A percentile compares a stretch with the other conserved stretches of the same genome.
Evolutionary conservation across 306 rosid species (phyloP).

Genomic region (Betula pendula): DNA sequence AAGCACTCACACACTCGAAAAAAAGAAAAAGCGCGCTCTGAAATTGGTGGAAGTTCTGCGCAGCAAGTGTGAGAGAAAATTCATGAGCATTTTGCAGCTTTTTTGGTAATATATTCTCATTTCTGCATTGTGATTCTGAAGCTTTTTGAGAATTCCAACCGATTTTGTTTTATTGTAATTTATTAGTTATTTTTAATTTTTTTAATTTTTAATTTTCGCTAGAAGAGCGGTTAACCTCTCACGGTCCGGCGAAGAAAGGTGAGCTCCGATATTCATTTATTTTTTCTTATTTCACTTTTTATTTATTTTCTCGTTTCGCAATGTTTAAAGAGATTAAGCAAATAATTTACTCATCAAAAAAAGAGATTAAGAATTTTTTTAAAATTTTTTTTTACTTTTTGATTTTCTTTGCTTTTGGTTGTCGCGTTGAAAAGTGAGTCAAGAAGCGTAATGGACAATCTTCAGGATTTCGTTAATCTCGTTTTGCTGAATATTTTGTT

Average conservation of each 20-base stretch:
- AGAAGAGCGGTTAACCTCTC: background rate
- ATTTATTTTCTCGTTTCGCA: background rate
- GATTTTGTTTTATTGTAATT: background rate
- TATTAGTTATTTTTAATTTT: no score
- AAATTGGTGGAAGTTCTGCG: background rate
- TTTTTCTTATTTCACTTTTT: background rate
- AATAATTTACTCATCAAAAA: background rate
- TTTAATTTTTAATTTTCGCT: background rate
- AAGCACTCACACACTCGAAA: background rate
- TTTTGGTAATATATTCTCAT: background rate
- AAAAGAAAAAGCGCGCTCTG: background rate
- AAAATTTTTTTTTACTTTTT: background rate
- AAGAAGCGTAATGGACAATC: conserved; percentile 40
- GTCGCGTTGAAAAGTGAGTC: conserved; percentile 41
- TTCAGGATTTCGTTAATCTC: conserved; percentile 29
- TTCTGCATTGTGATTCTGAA: conserved; percentile 25
- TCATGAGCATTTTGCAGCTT: conserved; percentile 11
- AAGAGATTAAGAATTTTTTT: background rate
- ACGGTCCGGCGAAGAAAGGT: conserved; percentile 3
- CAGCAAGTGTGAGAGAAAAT: background rate
- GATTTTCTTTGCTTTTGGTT: background rate
- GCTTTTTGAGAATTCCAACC: background rate
- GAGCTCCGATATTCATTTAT: background rate
- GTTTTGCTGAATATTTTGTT: background rate
- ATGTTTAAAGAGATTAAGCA: conserved; percentile 19